Evolutionary conservation across 2,329 filamentous ascomycete species (phyloP).

Genomic region (Arthrobotrys megalospora): DNA sequence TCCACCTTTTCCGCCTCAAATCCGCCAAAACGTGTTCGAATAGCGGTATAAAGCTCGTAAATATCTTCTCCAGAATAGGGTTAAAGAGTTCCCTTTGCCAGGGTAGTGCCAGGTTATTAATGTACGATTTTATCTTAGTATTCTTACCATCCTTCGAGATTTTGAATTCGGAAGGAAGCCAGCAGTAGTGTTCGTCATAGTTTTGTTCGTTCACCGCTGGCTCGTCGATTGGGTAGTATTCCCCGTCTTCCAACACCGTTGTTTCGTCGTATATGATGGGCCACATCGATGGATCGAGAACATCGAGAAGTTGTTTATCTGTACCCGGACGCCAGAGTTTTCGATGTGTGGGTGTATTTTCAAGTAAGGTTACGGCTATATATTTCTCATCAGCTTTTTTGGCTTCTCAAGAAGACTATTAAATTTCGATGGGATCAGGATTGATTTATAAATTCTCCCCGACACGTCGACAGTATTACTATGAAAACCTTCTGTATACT

Average conservation of each 20-base stretch:
- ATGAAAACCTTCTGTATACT: neutral
- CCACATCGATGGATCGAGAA: conserved; percentile 77
- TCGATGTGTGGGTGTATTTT: conserved; percentile 69
- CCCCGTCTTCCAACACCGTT: neutral
- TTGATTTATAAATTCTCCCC: no score
- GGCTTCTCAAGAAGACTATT: no score
- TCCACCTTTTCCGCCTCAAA: neutral
- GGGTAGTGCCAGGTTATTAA: neutral
- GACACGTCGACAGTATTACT: no score
- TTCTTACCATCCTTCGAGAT: neutral
- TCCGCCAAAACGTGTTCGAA: conserved; percentile 3
- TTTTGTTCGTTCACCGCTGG: neutral
- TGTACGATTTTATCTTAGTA: neutral
- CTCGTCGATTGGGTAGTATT: no score
- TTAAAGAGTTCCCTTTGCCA: neutral
- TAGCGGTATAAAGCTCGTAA: neutral
- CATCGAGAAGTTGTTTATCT: conserved; percentile 73
- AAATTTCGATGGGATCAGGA: no score
- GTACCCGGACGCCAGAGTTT: conserved; percentile 77
- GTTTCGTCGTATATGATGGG: conserved; percentile 72
- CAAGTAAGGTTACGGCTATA: conserved; percentile 69
- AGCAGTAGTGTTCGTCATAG: neutral
- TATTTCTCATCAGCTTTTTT: neutral
- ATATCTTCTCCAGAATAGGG: conserved; percentile 7
- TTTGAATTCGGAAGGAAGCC: neutral